Conservation (phyloP, 179 eudicot genomes). For the Vitellaria paradoxa region DNA sequence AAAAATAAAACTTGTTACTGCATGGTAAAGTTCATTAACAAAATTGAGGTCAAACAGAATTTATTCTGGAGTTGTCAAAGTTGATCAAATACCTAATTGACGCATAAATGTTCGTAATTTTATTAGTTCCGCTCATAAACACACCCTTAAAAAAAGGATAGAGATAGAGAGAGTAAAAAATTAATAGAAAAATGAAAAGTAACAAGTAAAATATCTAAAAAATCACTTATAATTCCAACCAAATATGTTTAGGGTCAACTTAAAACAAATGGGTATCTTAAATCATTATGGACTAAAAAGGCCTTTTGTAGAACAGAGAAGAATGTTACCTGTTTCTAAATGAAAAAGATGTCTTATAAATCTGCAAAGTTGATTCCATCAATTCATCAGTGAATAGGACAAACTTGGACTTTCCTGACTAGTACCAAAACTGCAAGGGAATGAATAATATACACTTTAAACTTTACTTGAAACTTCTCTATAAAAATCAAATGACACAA, state of each 20-base stretch:
- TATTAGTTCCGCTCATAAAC: neutral
- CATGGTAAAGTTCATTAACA: neutral
- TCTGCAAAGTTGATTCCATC: slow-evolving; percentile 65
- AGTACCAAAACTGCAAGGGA: slow-evolving; percentile 71
- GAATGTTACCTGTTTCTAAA: slow-evolving; percentile 66
- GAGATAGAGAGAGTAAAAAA: neutral
- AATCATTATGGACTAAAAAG: neutral
- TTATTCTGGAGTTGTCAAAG: neutral
- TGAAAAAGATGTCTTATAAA: slow-evolving; percentile 74
- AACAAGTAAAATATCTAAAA: neutral
- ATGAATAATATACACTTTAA: slow-evolving; percentile 4
- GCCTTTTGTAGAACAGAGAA: neutral
- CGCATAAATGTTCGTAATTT: neutral
- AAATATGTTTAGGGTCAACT: neutral
- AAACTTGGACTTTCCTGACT: slow-evolving; percentile 81
- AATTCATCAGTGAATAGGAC: slow-evolving; percentile 83
- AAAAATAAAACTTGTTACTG: neutral
- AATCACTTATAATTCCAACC: too few species aligned
- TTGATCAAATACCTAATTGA: neutral
- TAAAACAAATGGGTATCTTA: neutral
- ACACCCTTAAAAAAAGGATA: too few species aligned
- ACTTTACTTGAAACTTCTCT: neutral
- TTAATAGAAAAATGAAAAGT: neutral
- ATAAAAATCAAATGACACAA: neutral
- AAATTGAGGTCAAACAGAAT: neutral